Percentiles rank a stretch among this genome's conserved stretches.
Evolutionary conservation across 1,139 yeast genomes (phyloP).

Genomic region (Yamadazyma blattariae): DNA sequence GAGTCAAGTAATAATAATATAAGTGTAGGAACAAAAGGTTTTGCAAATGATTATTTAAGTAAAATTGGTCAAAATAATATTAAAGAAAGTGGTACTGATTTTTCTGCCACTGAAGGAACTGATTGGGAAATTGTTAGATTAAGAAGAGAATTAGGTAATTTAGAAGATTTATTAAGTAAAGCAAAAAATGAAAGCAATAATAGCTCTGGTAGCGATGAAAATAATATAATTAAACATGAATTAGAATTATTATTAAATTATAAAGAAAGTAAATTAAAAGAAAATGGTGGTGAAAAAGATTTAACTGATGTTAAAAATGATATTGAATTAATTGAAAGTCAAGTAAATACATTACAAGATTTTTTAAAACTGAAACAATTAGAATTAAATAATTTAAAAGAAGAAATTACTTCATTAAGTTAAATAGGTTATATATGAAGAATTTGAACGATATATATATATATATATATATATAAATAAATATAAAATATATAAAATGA

Average conservation of each 20-base stretch:
- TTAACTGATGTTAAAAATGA: slow-evolving; percentile 50
- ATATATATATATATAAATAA: too few relatives aligned
- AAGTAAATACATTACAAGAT: slow-evolving; percentile 58
- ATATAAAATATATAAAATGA: too few relatives aligned
- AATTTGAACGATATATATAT: too few relatives aligned
- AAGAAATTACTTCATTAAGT: slow-evolving; percentile 34
- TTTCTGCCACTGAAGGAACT: slow-evolving; percentile 67
- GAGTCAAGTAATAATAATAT: slow-evolving; percentile 12
- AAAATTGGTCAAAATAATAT: slow-evolving; percentile 49
- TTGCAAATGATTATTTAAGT: slow-evolving; percentile 39
- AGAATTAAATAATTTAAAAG: slow-evolving; percentile 48
- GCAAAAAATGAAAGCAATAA: slow-evolving; percentile 56
- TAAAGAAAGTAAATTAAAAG: slow-evolving; percentile 43
- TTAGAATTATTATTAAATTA: slow-evolving; percentile 77
- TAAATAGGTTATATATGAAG: background rate
- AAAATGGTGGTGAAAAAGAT: slow-evolving; percentile 21
- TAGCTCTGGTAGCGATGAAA: slow-evolving; percentile 20
- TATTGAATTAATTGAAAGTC: slow-evolving; percentile 61
- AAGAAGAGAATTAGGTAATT: slow-evolving; percentile 71
- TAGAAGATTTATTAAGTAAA: slow-evolving; percentile 60
- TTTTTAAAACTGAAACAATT: slow-evolving; percentile 49
- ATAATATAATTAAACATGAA: slow-evolving; percentile 57
- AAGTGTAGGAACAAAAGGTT: slow-evolving; percentile 23
- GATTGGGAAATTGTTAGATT: slow-evolving; percentile 88
- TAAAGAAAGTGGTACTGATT: slow-evolving; percentile 66